Base-by-base conservation (phyloP, 148 eudicot genomes). In the Cornus kousa region DNA sequence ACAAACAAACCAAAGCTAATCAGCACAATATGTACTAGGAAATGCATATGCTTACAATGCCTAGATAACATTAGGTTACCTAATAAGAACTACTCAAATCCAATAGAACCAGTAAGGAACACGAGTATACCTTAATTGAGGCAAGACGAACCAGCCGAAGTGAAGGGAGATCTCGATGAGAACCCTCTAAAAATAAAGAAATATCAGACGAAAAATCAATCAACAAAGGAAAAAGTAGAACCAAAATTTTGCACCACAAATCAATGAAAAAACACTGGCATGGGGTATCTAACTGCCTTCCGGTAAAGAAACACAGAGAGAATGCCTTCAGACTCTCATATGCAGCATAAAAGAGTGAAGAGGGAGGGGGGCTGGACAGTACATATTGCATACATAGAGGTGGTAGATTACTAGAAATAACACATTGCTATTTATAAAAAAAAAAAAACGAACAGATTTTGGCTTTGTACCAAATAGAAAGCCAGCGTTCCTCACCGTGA, bases 101-200 rank as follows among this genome's bases (percentile, higher is more conserved):
- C 2, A 17, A 62, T 62, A 62, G 1, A 62, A 17, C 0, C 17
- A 19, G 8, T n/a, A 20, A 62, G 23, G 23, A 62, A 62, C 8
- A 73, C 9, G 28, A 43, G 10, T 74, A 72, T 84, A 95, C 99
- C 92, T 87, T 84, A 57, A 73, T 19, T 53, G 98, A 93, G 68
- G 97, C 99, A 75, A 84, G 84, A 72, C 99, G 92, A 82, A 90
- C 92, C 70, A 95, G 82, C 79, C 78, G 89, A 70, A 95, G 90
- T 22, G 98, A 93, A 87, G 97, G 97, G 74, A 93, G 97, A 77
- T 93, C 99, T 31, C 93, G 97, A 69, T 96, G 99, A 59, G 99
- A 90, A 79, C 93, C 88, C 95, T 96, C 99, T 95, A 71, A 81
- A 83, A 84, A 74, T 35, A 82, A 60, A 68, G 48, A 66, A 79